These are phyloP conservation scores for Aaosphaeria pasadenensis DNA, from an alignment of 2,329 filamentous ascomycete species.

Conservation along the genomic window DNA sequence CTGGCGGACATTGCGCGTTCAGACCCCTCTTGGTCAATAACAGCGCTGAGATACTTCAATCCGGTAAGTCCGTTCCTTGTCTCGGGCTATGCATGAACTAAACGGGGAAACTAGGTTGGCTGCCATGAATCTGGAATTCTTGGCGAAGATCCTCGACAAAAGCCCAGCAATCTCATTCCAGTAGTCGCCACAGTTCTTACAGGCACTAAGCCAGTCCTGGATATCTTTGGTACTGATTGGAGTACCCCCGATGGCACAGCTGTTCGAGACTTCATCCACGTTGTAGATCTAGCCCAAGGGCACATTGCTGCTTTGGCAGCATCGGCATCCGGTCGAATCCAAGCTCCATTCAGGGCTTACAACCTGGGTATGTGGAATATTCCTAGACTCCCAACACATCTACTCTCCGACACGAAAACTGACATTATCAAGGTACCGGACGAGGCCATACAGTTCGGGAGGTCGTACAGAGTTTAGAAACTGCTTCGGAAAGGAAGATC, in stretches of 20 bases:
- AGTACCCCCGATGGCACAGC: conserved; percentile 64
- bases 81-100: not conserved
- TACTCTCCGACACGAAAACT: conserved; percentile 3
- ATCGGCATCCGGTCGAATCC: conserved; percentile 27
- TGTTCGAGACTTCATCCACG: conserved; percentile 67
- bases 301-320: conserved; percentile 59
- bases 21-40: conserved; percentile 61
- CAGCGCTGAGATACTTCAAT: conserved; percentile 66
- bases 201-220: conserved; percentile 52
- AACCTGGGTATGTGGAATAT: conserved; percentile 33
- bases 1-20: conserved; percentile 60
- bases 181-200: conserved; percentile 62
- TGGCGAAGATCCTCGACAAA: conserved; percentile 61
- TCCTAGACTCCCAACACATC: not conserved
- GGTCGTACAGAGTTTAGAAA: conserved; percentile 39
- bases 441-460: conserved; percentile 43
- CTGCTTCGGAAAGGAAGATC: conserved; percentile 32
- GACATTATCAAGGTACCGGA: conserved; percentile 34
- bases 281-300: conserved; percentile 61
- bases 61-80: conserved; percentile 39
- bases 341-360: conserved; percentile 37
- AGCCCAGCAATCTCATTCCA: conserved; percentile 63
- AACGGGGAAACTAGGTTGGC: conserved; percentile 42
- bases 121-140: conserved; percentile 63
- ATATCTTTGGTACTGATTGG: conserved; percentile 64